A percentile compares a stretch with the other conserved stretches of the same genome.
Evolutionary conservation across 2,329 filamentous ascomycete species (phyloP).

Genomic region (Penicillium sp.): DNA sequence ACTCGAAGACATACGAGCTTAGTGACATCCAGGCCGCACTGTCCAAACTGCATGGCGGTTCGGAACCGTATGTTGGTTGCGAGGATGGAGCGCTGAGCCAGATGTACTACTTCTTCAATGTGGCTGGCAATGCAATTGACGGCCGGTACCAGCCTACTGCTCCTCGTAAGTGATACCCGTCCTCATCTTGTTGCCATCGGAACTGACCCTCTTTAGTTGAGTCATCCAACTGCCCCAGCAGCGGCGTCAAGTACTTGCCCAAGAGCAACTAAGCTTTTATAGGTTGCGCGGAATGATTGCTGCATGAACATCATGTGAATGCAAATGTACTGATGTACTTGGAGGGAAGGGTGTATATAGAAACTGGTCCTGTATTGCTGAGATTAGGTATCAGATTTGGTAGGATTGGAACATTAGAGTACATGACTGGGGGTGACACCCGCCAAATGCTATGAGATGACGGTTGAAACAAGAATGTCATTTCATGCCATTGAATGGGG

Average conservation of each 20-base stretch:
- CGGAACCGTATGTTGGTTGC: conserved; percentile 55
- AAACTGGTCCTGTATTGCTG: neutral
- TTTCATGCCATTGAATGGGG: neutral
- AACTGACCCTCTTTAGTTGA: conserved; percentile 20
- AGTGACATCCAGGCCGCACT: conserved; percentile 54
- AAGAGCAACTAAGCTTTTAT: conserved; percentile 43
- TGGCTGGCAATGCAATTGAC: conserved; percentile 58
- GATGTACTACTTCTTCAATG: conserved; percentile 56
- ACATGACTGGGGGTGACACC: neutral
- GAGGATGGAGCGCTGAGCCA: conserved; percentile 51
- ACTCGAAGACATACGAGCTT: conserved; percentile 53
- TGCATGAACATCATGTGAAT: neutral
- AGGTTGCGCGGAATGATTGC: neutral
- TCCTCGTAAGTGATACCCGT: conserved; percentile 38
- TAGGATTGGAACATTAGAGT: neutral
- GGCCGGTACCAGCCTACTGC: conserved; percentile 61
- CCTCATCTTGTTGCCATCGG: neutral
- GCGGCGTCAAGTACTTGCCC: conserved; percentile 65
- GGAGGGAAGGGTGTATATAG: neutral
- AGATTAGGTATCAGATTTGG: neutral
- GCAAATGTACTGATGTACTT: neutral
- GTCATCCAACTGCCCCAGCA: conserved; percentile 60
- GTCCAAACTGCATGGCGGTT: conserved; percentile 46
- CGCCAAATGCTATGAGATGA: neutral
- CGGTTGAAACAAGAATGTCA: neutral